A percentile compares a stretch with the other conserved stretches of the same genome.
phyloP scores from a whole-genome alignment of 2,329 filamentous ascomycete genomes.

The Monilinia polystroma region DNA sequence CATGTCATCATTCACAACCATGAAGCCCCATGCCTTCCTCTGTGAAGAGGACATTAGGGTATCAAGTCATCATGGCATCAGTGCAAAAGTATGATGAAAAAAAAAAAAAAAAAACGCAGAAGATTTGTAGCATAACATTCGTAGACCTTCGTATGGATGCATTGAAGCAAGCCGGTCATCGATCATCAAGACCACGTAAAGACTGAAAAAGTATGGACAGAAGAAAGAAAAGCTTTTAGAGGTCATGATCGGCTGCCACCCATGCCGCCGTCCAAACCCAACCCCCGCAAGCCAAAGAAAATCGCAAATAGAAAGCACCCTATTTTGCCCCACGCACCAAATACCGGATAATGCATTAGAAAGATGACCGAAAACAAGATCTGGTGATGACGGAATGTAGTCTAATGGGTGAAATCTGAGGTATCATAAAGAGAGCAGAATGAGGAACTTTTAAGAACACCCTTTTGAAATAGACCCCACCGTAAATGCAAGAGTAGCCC shows the following conservation, averaged over 20 bases:
- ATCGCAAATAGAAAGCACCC: conserved; percentile 35
- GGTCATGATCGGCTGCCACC: conserved; percentile 13
- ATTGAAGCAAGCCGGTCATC: conserved; percentile 21
- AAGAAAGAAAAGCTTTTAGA: conserved; percentile 21
- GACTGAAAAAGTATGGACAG: conserved; percentile 22
- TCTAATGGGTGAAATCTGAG: conserved; percentile 42
- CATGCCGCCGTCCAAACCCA: conserved; percentile 27
- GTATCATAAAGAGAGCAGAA: conserved; percentile 47
- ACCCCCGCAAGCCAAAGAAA: conserved; percentile 37
- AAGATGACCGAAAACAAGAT: conserved; percentile 36
- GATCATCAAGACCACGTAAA: conserved; percentile 20
- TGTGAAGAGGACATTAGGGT: neutral
- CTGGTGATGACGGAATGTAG: conserved; percentile 38
- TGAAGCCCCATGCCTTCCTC: conserved; percentile 21
- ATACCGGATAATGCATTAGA: conserved; percentile 36
- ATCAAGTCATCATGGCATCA: conserved; percentile 12
- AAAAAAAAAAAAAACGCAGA: conserved; percentile 9
- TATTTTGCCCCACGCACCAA: conserved; percentile 37
- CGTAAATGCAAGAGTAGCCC: conserved; percentile 48
- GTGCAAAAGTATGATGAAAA: conserved; percentile 12
- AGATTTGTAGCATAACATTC: conserved; percentile 17
- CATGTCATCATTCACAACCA: conserved; percentile 21
- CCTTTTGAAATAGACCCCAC: conserved; percentile 42
- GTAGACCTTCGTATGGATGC: conserved; percentile 22
- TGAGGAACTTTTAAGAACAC: conserved; percentile 49